These are phyloP conservation scores for Chloroidium sp. DNA, from an alignment of 163 green algal species.

Conservation along the genomic window DNA sequence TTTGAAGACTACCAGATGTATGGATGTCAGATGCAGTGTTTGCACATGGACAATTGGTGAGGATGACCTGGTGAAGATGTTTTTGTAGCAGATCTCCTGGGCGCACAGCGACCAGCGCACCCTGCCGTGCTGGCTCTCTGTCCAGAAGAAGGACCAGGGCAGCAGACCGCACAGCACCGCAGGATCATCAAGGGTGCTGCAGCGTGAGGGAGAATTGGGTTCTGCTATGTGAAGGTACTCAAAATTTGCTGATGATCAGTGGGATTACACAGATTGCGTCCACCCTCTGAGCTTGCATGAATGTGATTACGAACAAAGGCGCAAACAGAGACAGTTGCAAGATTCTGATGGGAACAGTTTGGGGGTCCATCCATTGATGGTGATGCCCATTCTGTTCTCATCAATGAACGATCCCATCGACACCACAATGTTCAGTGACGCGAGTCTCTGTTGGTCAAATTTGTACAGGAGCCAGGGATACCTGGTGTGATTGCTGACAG, in stretches of 20 bases:
- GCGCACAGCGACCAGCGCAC: slow-evolving; percentile 79
- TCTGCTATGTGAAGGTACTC: not conserved
- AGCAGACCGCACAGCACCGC: slow-evolving; percentile 60
- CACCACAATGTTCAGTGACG: not conserved
- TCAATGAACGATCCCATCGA: not conserved
- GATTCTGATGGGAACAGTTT: no score
- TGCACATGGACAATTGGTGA: slow-evolving; percentile 36
- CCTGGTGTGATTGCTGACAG: slow-evolving; percentile 82
- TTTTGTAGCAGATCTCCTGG: slow-evolving; percentile 76
- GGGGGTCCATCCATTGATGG: not conserved
- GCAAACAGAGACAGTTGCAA: not conserved
- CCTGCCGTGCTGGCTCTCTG: slow-evolving; percentile 41
- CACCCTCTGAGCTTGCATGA: not conserved
- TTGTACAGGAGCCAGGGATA: slow-evolving; percentile 1
- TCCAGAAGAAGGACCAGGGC: slow-evolving; percentile 63
- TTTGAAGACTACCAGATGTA: not conserved
- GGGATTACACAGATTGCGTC: not conserved
- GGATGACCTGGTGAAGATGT: slow-evolving; percentile 18
- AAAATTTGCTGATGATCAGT: not conserved
- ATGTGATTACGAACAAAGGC: not conserved
- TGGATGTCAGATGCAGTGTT: no score
- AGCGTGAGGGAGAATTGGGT: not conserved
- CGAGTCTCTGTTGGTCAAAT: not conserved
- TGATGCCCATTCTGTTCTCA: not conserved
- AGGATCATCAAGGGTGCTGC: slow-evolving; percentile 81